A percentile compares a stretch with the other conserved stretches of the same genome.
phyloP scores from a whole-genome alignment of 495 filamentous ascomycete species.

The Daldinia decipiens region DNA sequence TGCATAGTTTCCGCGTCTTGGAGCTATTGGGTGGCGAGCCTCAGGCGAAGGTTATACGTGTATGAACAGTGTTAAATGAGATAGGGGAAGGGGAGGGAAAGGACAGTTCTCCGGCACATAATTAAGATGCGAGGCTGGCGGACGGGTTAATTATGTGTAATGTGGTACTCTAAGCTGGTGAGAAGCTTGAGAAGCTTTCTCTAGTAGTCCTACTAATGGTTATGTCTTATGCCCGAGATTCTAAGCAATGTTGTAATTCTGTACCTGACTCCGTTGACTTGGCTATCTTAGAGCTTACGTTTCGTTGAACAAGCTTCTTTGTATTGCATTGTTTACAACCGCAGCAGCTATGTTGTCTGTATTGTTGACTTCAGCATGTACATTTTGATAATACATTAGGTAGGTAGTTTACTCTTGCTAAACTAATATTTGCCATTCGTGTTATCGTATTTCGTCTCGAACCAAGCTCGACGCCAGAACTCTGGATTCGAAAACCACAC shows the following conservation, averaged over 20 bases:
- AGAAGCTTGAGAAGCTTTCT: neutral
- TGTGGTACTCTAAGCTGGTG: neutral
- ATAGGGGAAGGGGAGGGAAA: neutral
- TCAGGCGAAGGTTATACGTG: neutral
- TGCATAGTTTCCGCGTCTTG: neutral
- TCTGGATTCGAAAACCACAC: no score
- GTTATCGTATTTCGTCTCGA: no score
- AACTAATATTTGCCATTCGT: no score
- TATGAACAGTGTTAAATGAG: conserved; percentile 25
- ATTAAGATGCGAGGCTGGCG: neutral
- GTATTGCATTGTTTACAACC: no score
- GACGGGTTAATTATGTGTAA: neutral
- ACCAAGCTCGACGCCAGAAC: no score
- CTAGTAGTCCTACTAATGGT: neutral
- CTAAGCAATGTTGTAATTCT: neutral
- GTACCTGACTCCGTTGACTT: neutral
- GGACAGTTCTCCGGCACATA: conserved; percentile 7
- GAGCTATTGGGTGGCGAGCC: neutral
- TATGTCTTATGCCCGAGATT: conserved; percentile 6
- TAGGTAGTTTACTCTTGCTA: neutral
- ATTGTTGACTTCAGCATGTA: neutral
- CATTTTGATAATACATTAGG: neutral
- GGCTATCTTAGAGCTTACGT: neutral
- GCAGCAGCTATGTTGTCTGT: neutral
- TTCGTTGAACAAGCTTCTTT: neutral